Conservation (phyloP, 106 monocot species). For the Triglochin maritima region DNA sequence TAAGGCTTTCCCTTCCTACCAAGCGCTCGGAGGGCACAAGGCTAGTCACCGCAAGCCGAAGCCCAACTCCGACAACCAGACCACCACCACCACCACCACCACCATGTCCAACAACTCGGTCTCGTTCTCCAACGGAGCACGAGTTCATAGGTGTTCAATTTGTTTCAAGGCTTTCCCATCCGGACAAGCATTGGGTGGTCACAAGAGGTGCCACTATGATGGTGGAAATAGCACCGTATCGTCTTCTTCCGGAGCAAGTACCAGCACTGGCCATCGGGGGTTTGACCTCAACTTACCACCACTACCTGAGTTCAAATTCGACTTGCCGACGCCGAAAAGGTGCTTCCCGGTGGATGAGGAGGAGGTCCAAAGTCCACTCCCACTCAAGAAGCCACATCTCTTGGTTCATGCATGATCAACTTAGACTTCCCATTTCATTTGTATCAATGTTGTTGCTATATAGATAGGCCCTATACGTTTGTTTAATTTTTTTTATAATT, state of each 20-base stretch:
- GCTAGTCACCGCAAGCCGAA: slow-evolving; percentile 54
- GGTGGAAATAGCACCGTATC: slow-evolving; percentile 1
- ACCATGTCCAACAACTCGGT: not conserved
- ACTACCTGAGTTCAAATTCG: slow-evolving; percentile 5
- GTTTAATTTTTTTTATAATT: no score
- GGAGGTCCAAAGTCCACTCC: slow-evolving; percentile 9
- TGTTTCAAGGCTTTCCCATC: slow-evolving; percentile 34
- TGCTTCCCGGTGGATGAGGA: not conserved
- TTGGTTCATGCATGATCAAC: not conserved
- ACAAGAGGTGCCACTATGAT: slow-evolving; percentile 59
- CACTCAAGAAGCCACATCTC: slow-evolving; percentile 5
- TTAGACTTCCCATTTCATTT: no score
- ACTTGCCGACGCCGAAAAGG: not conserved
- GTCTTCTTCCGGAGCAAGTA: not conserved
- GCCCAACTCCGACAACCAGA: not conserved
- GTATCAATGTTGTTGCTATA: no score
- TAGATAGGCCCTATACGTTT: no score
- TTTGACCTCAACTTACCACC: slow-evolving; percentile 18
- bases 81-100: not conserved
- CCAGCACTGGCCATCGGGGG: not conserved
- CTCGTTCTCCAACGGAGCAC: slow-evolving; percentile 1
- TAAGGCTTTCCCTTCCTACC: slow-evolving; percentile 63
- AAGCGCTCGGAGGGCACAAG: slow-evolving; percentile 71
- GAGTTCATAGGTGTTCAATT: slow-evolving; percentile 35
- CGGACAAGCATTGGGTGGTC: slow-evolving; percentile 61